Evolutionary conservation across 129 eudicot genomes (phyloP).

Genomic region (Kitagawia praeruptora): DNA sequence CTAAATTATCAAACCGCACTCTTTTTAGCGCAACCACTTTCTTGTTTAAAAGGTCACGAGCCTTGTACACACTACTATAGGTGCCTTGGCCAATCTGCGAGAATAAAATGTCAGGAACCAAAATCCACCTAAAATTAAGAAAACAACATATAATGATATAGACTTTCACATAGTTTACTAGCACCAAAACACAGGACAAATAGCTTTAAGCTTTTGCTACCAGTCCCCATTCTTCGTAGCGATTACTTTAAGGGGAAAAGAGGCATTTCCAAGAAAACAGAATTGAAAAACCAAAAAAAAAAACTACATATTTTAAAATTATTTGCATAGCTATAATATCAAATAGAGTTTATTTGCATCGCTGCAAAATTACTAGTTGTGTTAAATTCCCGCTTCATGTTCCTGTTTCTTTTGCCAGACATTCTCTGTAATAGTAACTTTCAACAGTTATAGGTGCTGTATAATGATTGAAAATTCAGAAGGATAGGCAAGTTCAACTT

Average conservation of each 20-base stretch:
- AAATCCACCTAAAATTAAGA: background rate
- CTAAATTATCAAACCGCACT: constrained; percentile 84
- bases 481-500: background rate
- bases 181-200: background rate
- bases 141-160: background rate
- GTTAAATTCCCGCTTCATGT: background rate
- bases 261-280: background rate
- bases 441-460: background rate
- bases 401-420: background rate
- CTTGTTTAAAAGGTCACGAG: constrained; percentile 53
- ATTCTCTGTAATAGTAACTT: background rate
- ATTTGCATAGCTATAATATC: background rate
- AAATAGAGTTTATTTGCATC: background rate
- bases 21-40: constrained; percentile 78
- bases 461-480: background rate
- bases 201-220: background rate
- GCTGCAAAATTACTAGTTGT: background rate
- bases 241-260: background rate
- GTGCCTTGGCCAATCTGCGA: constrained; percentile 99
- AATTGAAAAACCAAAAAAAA: background rate
- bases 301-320: background rate
- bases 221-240: background rate
- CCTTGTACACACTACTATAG: constrained; percentile 84
- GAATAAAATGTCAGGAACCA: constrained; percentile 23
- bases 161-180: background rate